Evolutionary conservation across 2,329 filamentous ascomycete species (phyloP), one percentile per base, ranked within the genome.

Genomic region (Raffaelea deltoideospora): DNA sequence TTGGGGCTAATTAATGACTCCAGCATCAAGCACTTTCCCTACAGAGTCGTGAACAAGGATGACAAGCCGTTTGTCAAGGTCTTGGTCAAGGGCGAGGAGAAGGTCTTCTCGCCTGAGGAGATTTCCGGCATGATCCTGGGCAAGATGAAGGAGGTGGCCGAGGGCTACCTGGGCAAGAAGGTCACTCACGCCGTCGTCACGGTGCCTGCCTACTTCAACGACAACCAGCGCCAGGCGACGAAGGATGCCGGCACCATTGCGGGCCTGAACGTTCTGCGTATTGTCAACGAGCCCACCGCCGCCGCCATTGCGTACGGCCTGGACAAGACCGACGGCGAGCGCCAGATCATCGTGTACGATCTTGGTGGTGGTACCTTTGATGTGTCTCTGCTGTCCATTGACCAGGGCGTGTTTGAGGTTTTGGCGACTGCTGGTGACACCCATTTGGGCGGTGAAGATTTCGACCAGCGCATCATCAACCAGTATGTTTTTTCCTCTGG

Each of bases 131-230:
- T 76, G 71, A 64, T 75, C 52, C 55, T 72, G 41, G 58, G 62
- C 51, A 72, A 72, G 64, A 75, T 76, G 71, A 72, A 69, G 61
- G 67, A 71, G 53, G 65, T 69, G 41, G 67, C 81, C 50, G 81
- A 87, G 67, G 64, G 67, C 53, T 86, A 83, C 60, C 67, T 87
- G 38, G 79, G 79, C 58, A 79, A 85, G 70, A 81, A 82, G 63
- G 79, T 87, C 45, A 83, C 76, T 57, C 80, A 86, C 69, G 81
- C 81, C 53, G 81, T 95, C 53, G 86, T 95, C 47, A 95, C 87
- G 44, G 87, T 94, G 49, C 86, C 87, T 51, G 85, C 86, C 64
- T 94, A 94, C 71, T 95, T 95, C 82, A 94, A 93, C 67, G 87
- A 94, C 69, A 87, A 86, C 65, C 87, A 95, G 72, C 76, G 87